Conservation (phyloP, 345 rosid genomes). For the Cardamine chenopodiifolia region DNA sequence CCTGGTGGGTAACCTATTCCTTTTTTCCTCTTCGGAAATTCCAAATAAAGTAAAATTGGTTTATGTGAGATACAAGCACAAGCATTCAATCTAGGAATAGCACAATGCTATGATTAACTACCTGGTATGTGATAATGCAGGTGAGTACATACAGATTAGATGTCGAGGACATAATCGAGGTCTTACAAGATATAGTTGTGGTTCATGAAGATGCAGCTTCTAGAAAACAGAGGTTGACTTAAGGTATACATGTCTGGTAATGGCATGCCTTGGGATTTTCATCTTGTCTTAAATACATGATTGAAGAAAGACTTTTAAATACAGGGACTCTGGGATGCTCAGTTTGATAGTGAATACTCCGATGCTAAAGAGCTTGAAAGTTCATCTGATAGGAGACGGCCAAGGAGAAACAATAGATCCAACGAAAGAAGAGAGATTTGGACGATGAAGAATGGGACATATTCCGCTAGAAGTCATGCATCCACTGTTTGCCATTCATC, state of each 20-base stretch:
- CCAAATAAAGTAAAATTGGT: background rate
- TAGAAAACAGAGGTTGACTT: constrained; percentile 70
- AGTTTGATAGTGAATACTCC: constrained; percentile 50
- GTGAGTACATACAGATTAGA: constrained; percentile 80
- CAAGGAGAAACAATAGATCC: constrained; percentile 39
- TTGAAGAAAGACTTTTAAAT: background rate
- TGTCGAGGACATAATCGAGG: constrained; percentile 76
- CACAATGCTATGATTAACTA: background rate
- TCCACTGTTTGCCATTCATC: background rate
- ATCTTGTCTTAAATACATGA: background rate
- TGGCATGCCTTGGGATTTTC: constrained; percentile 10
- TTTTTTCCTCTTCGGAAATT: background rate
- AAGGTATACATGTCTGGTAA: constrained; percentile 52
- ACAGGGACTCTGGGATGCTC: constrained; percentile 80
- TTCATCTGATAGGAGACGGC: constrained; percentile 33
- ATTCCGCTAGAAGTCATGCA: constrained; percentile 15
- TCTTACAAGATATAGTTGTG: constrained; percentile 64
- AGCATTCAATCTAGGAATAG: constrained; percentile 2
- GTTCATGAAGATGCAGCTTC: constrained; percentile 78
- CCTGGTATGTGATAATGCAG: constrained; percentile 46
- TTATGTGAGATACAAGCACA: constrained; percentile 17
- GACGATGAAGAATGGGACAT: constrained; percentile 33
- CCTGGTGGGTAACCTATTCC: constrained; percentile 55
- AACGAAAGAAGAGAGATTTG: constrained; percentile 32
- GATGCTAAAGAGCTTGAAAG: constrained; percentile 47